Evolutionary conservation across 352 stramenopile species (phyloP).

Genomic region (Pythium insidiosum): DNA sequence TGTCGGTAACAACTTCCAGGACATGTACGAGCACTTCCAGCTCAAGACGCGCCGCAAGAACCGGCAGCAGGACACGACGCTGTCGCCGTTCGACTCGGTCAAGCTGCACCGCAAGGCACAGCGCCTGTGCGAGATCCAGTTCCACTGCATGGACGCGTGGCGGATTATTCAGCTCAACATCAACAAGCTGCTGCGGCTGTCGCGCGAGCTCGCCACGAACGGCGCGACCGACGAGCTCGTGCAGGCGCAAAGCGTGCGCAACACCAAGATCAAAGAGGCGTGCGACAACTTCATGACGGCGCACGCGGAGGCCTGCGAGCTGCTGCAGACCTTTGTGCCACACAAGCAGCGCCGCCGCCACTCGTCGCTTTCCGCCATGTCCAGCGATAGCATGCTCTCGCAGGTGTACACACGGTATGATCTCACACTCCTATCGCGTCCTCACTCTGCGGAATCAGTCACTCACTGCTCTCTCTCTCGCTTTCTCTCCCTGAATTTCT

Average conservation of each 20-base stretch:
- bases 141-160: conserved; percentile 43
- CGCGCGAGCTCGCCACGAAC: conserved; percentile 6
- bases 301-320: conserved; percentile 25
- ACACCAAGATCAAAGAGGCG: conserved; percentile 39
- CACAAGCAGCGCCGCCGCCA: conserved; percentile 25
- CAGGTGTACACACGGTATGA: too few relatives aligned
- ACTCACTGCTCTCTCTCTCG: too few relatives aligned
- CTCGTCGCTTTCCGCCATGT: not conserved
- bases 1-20: conserved; percentile 68
- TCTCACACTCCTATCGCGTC: too few relatives aligned
- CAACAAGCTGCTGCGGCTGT: conserved; percentile 18
- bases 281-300: conserved; percentile 26
- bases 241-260: conserved; percentile 20
- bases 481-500: too few relatives aligned
- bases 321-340: conserved; percentile 45
- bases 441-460: too few relatives aligned
- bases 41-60: conserved; percentile 42
- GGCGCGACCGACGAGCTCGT: conserved; percentile 14
- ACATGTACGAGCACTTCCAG: conserved; percentile 53
- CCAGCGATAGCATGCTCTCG: conserved; percentile 24
- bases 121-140: conserved; percentile 56
- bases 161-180: conserved; percentile 36
- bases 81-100: conserved; percentile 43
- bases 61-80: conserved; percentile 34
- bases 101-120: conserved; percentile 32